Base-by-base conservation (phyloP, 2,329 filamentous ascomycete species). In the Penicillium capsulatum region DNA sequence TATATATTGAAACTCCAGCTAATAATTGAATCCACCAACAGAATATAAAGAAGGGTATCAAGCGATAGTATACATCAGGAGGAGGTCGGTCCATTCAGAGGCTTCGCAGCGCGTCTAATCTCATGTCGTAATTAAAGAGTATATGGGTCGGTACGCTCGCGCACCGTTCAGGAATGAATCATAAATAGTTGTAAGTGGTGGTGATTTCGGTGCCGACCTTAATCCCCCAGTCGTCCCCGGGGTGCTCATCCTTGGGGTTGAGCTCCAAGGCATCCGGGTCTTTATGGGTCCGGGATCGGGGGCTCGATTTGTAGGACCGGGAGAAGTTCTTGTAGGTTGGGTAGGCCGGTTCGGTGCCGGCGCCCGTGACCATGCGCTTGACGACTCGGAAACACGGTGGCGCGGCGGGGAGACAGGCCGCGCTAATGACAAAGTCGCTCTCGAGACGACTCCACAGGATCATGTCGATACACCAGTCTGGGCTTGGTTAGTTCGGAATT, bases 381-480 rank as follows among this genome's bases (percentile, higher is more conserved):
- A 6, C 6, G 26, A 9, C 26, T 6, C 26, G 26, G 26, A 28
- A n/a, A n/a, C 26, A 28, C 11, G 26, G 26, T 4, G 26, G 26
- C 6, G 13, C 26, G 26, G 26, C 26, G 26, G 26, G 33, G 11
- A 31, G 27, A 24, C 27, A 37, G 15, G 26, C 34, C 5, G 27
- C 34, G 13, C 15, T 15, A n/a, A 37, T 24, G 7, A 37, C 34
- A 15, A 31, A 37, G 26, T 37, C 34, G 16, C 29, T 31, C 14
- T 37, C 34, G 16, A 37, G 28, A 15, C 34, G 7, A 26, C 28
- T 37, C 34, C 34, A 36, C 9, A 36, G 30, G 5, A 11, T 27
- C 4, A 37, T 20, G 10, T 16, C 2, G 26, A 31, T 14, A 3
- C 26, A 28, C 13, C 26, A 28, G 13, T 14, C 13, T n/a, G 10